phyloP scores from a whole-genome alignment of 73 alveolate species.

The Urostyla sp. region DNA sequence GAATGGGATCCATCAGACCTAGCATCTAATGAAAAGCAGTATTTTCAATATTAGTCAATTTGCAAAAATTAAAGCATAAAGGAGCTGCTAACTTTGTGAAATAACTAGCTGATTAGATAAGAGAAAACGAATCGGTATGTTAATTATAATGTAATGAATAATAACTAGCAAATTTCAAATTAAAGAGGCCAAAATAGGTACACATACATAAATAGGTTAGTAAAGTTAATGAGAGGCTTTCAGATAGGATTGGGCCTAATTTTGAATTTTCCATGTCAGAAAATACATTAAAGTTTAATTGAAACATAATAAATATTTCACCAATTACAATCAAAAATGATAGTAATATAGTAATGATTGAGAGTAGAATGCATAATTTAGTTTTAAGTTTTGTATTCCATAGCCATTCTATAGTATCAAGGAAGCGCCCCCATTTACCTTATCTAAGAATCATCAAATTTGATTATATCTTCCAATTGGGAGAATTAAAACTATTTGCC shows the following conservation, averaged over 20 bases:
- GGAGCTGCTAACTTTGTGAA: conserved; percentile 71
- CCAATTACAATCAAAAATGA: conserved; percentile 26
- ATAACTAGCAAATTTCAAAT: conserved; percentile 55
- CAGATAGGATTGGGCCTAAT: neutral
- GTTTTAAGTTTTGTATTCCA: conserved; percentile 34
- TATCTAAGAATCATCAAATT: neutral
- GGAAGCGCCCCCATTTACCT: conserved; percentile 7
- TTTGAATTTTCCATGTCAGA: neutral
- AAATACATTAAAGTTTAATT: conserved; percentile 10
- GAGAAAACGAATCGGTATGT: conserved; percentile 64
- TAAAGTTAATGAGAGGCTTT: conserved; percentile 15
- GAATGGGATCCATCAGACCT: conserved; percentile 57
- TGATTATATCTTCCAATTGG: conserved; percentile 13
- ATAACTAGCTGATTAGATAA: conserved; percentile 54
- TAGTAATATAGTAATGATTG: neutral
- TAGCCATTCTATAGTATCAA: conserved; percentile 17
- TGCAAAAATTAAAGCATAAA: conserved; percentile 57
- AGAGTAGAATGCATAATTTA: neutral
- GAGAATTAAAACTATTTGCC: neutral
- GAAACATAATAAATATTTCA: conserved; percentile 29
- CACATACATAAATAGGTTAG: conserved; percentile 41
- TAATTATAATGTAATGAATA: conserved; percentile 63
- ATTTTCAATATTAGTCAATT: conserved; percentile 29
- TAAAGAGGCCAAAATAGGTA: conserved; percentile 60
- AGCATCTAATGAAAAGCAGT: conserved; percentile 57